Conservation (phyloP, 805 yeast species). For the Lipomyces spencermartinsiae region DNA sequence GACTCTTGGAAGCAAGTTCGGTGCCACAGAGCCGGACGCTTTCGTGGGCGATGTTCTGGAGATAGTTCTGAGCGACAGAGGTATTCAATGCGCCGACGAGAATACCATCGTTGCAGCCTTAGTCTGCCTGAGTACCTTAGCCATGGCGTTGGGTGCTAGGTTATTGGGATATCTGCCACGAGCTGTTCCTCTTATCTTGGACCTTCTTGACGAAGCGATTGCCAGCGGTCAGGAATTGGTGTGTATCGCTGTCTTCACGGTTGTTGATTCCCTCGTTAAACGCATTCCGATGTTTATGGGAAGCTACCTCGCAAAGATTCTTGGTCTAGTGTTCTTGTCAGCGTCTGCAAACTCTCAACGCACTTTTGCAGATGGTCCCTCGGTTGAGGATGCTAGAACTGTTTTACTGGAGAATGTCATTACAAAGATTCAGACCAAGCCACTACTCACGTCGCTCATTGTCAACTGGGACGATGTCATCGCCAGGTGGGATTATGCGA, state of each 20-base stretch:
- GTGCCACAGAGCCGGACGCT: conserved; percentile 51
- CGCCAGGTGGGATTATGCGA: conserved; percentile 44
- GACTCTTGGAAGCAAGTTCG: conserved; percentile 67
- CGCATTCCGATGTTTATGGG: conserved; percentile 85
- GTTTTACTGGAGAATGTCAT: conserved; percentile 61
- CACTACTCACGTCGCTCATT: conserved; percentile 65
- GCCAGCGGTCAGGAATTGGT: conserved; percentile 51
- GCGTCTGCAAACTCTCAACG: conserved; percentile 12
- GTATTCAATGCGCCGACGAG: conserved; percentile 60
- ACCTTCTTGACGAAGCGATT: conserved; percentile 57
- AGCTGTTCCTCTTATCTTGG: conserved; percentile 76
- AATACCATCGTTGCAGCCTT: conserved; percentile 77
- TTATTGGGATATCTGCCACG: conserved; percentile 83
- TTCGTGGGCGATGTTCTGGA: conserved; percentile 56
- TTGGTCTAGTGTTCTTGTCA: conserved; percentile 55
- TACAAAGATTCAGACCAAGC: conserved; percentile 69
- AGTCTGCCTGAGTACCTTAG: conserved; percentile 65
- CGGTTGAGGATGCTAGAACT: conserved; percentile 54
- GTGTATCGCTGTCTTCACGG: conserved; percentile 72
- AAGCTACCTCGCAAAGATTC: conserved; percentile 67
- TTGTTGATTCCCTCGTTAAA: conserved; percentile 76
- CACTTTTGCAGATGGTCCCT: conserved; percentile 20
- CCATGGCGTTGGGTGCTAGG: conserved; percentile 81
- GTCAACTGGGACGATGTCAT: conserved; percentile 62
- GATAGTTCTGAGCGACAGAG: conserved; percentile 57